phyloP scores from a whole-genome alignment of 768 basidiomycete genomes.

The Phallus indusiatus region DNA sequence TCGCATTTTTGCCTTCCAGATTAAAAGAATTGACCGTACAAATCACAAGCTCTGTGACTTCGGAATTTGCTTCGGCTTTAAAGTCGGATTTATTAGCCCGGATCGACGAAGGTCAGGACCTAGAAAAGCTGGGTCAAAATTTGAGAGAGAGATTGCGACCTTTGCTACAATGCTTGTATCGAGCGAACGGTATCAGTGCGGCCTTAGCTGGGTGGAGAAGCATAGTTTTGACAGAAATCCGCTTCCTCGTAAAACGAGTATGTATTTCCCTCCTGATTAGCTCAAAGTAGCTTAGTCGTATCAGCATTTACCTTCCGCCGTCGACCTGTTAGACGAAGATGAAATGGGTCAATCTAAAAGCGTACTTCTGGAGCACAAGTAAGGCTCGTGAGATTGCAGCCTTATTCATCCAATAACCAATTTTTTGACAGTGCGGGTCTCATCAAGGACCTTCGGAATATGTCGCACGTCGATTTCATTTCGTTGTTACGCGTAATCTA shows the following conservation, averaged over 20 bases:
- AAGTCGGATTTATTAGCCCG: slow-evolving; percentile 55
- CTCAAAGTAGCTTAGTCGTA: neutral
- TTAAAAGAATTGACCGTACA: slow-evolving; percentile 63
- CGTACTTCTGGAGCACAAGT: slow-evolving; percentile 16
- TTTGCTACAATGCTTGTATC: slow-evolving; percentile 63
- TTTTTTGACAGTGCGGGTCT: slow-evolving; percentile 30
- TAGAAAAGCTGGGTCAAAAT: slow-evolving; percentile 27
- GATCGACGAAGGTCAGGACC: slow-evolving; percentile 21
- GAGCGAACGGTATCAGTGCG: slow-evolving; percentile 64
- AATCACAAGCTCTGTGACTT: slow-evolving; percentile 66
- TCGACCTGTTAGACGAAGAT: slow-evolving; percentile 44
- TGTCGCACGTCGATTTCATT: slow-evolving; percentile 64
- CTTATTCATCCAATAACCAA: neutral
- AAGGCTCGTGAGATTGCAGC: neutral
- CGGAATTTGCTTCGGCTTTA: slow-evolving; percentile 67
- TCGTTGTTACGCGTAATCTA: slow-evolving; percentile 53
- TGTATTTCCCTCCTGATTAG: slow-evolving; percentile 20
- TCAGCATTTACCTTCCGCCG: slow-evolving; percentile 51
- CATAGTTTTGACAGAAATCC: slow-evolving; percentile 52
- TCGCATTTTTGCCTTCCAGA: slow-evolving; percentile 65
- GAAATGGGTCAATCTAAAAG: slow-evolving; percentile 21
- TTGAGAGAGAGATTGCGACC: slow-evolving; percentile 62
- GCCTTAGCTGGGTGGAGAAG: slow-evolving; percentile 63
- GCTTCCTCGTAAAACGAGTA: slow-evolving; percentile 49
- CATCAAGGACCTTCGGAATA: slow-evolving; percentile 47